Percentiles rank a stretch among this genome's conserved stretches.
Evolutionary conservation across 1,139 yeast species (phyloP).

Genomic region (Zygosaccharomyces sapae): DNA sequence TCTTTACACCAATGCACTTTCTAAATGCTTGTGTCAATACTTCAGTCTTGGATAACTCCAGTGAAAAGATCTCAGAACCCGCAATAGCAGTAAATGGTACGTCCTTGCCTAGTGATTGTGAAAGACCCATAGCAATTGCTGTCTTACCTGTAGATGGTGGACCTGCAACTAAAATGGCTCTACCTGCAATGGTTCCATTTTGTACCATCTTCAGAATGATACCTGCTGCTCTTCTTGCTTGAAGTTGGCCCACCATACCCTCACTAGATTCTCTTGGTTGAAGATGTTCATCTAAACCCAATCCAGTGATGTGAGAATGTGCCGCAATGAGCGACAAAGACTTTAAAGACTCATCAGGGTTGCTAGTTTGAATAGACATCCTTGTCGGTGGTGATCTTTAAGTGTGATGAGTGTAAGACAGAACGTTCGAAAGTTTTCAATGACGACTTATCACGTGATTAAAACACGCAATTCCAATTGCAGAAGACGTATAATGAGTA

Average conservation of each 20-base stretch:
- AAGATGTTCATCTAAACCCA: slow-evolving; percentile 86
- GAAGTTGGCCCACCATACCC: slow-evolving; percentile 97
- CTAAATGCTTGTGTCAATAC: slow-evolving; percentile 94
- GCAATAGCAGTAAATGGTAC: slow-evolving; percentile 96
- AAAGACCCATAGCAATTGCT: slow-evolving; percentile 95
- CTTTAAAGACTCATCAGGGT: slow-evolving; percentile 42
- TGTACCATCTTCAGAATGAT: slow-evolving; percentile 88
- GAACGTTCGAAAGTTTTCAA: slow-evolving; percentile 6
- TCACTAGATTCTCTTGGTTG: slow-evolving; percentile 75
- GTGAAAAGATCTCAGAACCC: slow-evolving; percentile 87
- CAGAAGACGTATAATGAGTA: no score
- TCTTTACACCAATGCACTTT: slow-evolving; percentile 89
- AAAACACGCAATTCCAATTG: slow-evolving; percentile 4
- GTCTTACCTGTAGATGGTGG: slow-evolving; percentile 99
- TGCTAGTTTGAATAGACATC: slow-evolving; percentile 46
- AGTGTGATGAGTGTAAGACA: not conserved
- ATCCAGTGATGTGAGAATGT: slow-evolving; percentile 92
- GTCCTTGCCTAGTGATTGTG: slow-evolving; percentile 82
- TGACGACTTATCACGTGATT: not conserved
- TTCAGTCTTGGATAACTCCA: slow-evolving; percentile 91
- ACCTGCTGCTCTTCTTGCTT: slow-evolving; percentile 96
- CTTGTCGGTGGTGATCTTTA: not conserved
- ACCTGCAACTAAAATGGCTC: slow-evolving; percentile 93
- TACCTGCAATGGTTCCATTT: slow-evolving; percentile 91
- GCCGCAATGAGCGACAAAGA: slow-evolving; percentile 83